These are phyloP conservation scores for Phytophthora rubi DNA, from an alignment of 352 stramenopile species.

Conservation along the genomic window DNA sequence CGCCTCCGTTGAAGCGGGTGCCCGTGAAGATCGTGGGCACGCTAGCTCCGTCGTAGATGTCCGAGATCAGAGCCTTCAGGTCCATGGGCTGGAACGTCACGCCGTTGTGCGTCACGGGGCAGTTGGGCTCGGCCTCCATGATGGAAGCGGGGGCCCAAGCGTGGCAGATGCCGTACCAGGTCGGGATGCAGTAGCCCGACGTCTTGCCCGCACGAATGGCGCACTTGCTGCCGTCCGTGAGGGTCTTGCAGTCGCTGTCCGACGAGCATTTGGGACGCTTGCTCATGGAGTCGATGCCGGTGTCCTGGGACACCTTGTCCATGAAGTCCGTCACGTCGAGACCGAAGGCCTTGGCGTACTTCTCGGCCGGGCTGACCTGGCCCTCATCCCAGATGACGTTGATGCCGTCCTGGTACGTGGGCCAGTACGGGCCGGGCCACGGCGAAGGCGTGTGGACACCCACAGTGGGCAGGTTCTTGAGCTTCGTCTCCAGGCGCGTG, in stretches of 20 bases:
- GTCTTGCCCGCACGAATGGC: conserved; percentile 31
- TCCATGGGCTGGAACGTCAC: conserved; percentile 1
- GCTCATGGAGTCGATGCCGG: conserved; percentile 31
- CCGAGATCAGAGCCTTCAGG: not conserved
- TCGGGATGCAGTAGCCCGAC: conserved; percentile 40
- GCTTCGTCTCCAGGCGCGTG: not conserved
- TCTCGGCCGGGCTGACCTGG: conserved; percentile 40
- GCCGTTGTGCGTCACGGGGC: not conserved
- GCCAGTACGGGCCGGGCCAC: conserved; percentile 68
- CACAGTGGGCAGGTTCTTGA: conserved; percentile 28
- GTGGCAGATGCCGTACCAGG: conserved; percentile 2
- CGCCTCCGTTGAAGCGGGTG: not conserved
- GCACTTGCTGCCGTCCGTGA: conserved; percentile 31
- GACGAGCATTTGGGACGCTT: conserved; percentile 23
- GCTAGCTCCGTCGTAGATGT: not conserved
- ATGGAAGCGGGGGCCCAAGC: not conserved
- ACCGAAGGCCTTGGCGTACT: conserved; percentile 58
- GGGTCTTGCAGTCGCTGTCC: conserved; percentile 23
- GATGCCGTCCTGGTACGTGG: conserved; percentile 69
- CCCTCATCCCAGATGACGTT: conserved; percentile 41
- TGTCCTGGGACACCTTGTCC: conserved; percentile 39
- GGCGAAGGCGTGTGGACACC: conserved; percentile 25
- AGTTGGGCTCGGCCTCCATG: not conserved
- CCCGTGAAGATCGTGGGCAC: not conserved
- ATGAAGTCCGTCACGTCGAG: conserved; percentile 45